Conservation (phyloP, 768 basidiomycete genomes). For the Mycena olivaceomarginata region DNA sequence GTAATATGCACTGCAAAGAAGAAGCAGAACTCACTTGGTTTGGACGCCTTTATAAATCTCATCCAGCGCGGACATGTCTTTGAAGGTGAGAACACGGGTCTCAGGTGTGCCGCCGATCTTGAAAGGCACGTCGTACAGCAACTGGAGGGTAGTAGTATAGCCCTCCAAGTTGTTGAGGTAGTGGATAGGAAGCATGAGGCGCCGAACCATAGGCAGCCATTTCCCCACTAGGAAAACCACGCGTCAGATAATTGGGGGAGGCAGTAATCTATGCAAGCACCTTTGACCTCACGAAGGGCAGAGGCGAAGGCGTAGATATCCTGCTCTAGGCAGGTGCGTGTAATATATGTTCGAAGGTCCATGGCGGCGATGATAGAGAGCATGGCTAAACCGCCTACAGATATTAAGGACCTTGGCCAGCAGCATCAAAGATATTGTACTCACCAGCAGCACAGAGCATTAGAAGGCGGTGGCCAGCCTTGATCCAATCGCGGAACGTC, state of each 20-base stretch:
- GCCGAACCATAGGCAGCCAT: neutral
- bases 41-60: too few relatives aligned
- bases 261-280: too few relatives aligned
- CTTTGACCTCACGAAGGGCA: neutral
- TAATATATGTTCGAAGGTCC: neutral
- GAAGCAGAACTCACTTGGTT: neutral
- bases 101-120: too few relatives aligned
- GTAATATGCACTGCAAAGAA: neutral
- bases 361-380: neutral
- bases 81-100: neutral
- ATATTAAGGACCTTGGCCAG: neutral
- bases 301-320: neutral
- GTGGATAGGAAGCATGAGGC: neutral
- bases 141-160: neutral
- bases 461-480: neutral
- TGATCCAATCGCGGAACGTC: neutral
- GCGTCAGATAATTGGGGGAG: too few relatives aligned
- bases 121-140: neutral
- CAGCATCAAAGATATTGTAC: neutral
- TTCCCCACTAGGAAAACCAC: neutral
- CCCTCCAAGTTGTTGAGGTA: neutral
- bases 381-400: neutral
- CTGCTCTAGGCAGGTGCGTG: neutral
- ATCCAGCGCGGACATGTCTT: too few relatives aligned
- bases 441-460: neutral